Evolutionary conservation across 208 protist species (phyloP).

Genomic region (Wallacemonas sp.): DNA sequence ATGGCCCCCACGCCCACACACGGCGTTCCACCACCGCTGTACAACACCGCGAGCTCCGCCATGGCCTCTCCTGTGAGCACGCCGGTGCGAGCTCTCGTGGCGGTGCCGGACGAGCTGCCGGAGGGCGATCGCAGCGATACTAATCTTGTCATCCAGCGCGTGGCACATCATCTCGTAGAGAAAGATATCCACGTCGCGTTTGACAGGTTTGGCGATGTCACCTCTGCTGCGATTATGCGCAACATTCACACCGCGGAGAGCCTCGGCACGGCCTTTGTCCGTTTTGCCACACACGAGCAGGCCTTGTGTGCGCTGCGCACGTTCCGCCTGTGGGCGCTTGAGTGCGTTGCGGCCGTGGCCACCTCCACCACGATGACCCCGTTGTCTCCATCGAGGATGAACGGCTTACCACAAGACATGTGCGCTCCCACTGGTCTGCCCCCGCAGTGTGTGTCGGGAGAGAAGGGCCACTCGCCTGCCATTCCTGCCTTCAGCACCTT

Average conservation of each 20-base stretch:
- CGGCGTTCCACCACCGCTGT: not conserved
- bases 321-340: not conserved
- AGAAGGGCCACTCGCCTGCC: not conserved
- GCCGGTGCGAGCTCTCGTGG: not conserved
- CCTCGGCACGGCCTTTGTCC: conserved; percentile 78
- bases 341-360: not conserved
- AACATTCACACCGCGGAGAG: conserved; percentile 74
- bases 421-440: too few relatives aligned
- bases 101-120: conserved; percentile 1
- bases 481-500: not conserved
- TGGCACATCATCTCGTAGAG: conserved; percentile 40
- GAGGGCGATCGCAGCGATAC: conserved; percentile 35
- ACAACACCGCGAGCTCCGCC: not conserved
- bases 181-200: conserved; percentile 38
- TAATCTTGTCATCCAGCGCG: conserved; percentile 66
- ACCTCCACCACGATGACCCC: not conserved
- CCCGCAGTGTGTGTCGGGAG: not conserved
- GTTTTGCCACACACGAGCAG: conserved; percentile 43
- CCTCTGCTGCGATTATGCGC: conserved; percentile 67
- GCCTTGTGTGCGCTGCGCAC: conserved; percentile 20
- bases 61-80: not conserved
- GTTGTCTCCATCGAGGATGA: not conserved
- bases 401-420: too few relatives aligned
- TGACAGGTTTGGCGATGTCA: conserved; percentile 46
- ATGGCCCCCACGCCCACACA: not conserved